Conservation (phyloP, 768 basidiomycete genomes). For the Rubroboletus satanas region DNA sequence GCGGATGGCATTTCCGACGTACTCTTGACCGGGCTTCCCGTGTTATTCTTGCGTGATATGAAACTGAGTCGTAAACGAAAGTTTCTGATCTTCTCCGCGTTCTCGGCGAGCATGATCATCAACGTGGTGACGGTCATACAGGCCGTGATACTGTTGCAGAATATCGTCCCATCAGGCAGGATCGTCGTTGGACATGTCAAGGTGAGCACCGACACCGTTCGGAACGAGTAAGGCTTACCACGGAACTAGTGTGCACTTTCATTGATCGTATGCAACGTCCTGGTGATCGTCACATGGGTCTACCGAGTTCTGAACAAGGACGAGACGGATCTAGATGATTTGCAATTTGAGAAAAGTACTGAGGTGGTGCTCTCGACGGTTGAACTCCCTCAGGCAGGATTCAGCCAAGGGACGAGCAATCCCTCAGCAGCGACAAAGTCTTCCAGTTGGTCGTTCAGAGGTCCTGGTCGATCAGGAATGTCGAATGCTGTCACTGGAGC, state of each 20-base stretch:
- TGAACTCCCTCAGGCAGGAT: background rate
- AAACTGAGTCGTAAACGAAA: background rate
- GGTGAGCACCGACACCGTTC: background rate
- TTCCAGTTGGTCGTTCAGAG: background rate
- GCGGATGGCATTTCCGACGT: background rate
- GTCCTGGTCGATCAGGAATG: background rate
- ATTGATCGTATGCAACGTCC: background rate
- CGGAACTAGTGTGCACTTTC: background rate
- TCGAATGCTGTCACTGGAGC: background rate
- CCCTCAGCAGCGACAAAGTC: background rate
- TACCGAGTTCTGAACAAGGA: background rate
- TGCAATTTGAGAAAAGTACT: background rate
- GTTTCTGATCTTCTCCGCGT: background rate
- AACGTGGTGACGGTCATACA: background rate
- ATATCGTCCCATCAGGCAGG: background rate
- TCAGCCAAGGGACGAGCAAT: background rate
- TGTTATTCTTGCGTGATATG: slow-evolving; percentile 1
- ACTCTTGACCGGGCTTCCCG: background rate
- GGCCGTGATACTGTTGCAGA: background rate
- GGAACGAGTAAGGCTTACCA: background rate
- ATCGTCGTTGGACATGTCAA: background rate
- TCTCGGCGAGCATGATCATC: background rate
- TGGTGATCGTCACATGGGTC: background rate
- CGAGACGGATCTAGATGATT: background rate
- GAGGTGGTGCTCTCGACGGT: background rate